Evolutionary conservation across 73 alveolate species (phyloP).

Genomic region (Durusdinium trenchii): DNA sequence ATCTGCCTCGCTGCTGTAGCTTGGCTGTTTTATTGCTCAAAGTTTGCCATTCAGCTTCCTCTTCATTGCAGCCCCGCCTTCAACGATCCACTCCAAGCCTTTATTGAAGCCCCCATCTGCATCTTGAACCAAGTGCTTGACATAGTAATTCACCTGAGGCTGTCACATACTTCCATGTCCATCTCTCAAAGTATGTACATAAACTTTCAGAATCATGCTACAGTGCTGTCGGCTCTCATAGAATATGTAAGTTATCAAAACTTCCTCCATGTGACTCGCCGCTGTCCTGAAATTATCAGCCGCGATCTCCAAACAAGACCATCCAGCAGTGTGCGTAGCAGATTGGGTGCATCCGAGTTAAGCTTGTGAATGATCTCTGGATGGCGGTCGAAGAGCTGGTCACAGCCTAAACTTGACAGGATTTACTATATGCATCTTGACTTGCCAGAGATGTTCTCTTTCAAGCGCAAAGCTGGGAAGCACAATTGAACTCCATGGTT

Average conservation of each 20-base stretch:
- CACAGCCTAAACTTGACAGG: conserved; percentile 54
- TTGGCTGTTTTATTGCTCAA: background rate
- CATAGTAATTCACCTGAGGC: conserved; percentile 73
- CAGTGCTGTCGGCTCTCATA: no score
- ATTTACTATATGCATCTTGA: no score
- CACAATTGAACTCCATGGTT: no score
- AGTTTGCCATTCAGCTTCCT: background rate
- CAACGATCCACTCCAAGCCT: conserved; percentile 84
- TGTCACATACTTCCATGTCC: background rate
- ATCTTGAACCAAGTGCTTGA: conserved; percentile 73
- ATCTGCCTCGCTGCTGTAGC: background rate
- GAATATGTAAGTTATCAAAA: no score
- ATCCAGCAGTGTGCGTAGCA: conserved; percentile 81
- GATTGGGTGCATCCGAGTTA: conserved; percentile 73
- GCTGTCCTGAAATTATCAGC: conserved; percentile 17
- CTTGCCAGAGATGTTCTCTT: background rate
- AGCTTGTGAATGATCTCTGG: conserved; percentile 84
- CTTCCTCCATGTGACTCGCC: conserved; percentile 30
- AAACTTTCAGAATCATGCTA: background rate
- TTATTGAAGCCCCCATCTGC: conserved; percentile 65
- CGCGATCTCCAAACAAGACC: conserved; percentile 92
- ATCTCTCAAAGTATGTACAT: background rate
- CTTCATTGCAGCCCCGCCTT: background rate
- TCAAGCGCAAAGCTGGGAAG: background rate
- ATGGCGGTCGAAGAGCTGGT: conserved; percentile 72